Base-by-base conservation (phyloP, 1,139 yeast genomes). In the Blastobotrys buckinghamii region DNA sequence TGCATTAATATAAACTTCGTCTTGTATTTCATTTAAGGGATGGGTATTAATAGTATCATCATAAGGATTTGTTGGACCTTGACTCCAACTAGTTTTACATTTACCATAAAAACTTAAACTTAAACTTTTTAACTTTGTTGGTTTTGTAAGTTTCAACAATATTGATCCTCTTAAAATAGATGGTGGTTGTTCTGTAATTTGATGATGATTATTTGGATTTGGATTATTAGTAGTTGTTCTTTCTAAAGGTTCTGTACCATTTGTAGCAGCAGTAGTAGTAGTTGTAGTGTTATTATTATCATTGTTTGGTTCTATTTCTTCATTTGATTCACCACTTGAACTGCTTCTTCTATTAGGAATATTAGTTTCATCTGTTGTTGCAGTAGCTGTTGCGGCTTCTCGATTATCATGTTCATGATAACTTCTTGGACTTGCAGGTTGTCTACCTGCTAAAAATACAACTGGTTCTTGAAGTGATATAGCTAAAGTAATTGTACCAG, bases 81-180 rank as follows among this genome's bases (percentile, higher is more conserved):
- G 59, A 24, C 95, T 90, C 96, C 96, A 88, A 53, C 83, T 89
- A 0, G 96, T 88, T 57, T 82, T 73, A 45, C 86, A 78, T 3
- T 68, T 65, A 2, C 96, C 96, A 56, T 75, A 76, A 59, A 89
- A 79, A 1, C 74, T 68, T 48, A 89, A 69, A 7, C 73, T 65
- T 8, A 89, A 75, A 37, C 77, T 70, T 65, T 84, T 86, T 55
- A 89, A 70, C 62, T 80, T 84, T 36, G 83, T 74, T 0, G 94
- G 84, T 60, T 87, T 88, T 46, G 82, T 61, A 1, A 89, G 76
- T 50, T 92, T 73, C 16, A 89, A 55, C 44, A 82, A 77, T n/a
- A 89, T 70, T 17, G 89, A 80, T 0, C 97, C 97, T 48, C 96
- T 71, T 39, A 89, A 69, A 32, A 88, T 67, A 1, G 89, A 75